Base-by-base conservation (phyloP, 176 grass and related monocot species). In the Themeda triandra region DNA sequence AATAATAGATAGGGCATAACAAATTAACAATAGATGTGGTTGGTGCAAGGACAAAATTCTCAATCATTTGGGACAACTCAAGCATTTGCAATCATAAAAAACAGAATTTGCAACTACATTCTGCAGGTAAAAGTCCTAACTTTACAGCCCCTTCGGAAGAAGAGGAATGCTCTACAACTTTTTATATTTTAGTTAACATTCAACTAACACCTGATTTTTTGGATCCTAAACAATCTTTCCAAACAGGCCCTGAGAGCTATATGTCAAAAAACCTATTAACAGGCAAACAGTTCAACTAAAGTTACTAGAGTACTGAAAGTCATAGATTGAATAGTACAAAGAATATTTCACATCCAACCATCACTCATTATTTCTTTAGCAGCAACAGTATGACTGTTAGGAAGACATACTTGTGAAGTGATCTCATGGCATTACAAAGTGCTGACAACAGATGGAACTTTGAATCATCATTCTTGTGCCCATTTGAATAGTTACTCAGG, bases 351-450 rank as follows among this genome's bases (percentile, higher is more conserved):
- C 46, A 73, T 21, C 21, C 2, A 82, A 64, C 23, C 19, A 53
- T 63, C 48, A 81, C 15, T 82, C 19, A 13, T 66, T 64, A 33
- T 51, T 41, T 63, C 30, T 82, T 71, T 56, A 42, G 6, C 19
- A 78, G 77, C 10, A 60, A 69, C 42, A 59, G n/a, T 42, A 73
- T 58, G 17, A 53, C 12, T 36, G n/a, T 75, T 66, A 56, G 73
- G 30, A 69, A 82, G 23, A 48, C 77, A 83, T 83, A 99, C 97
- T 91, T 99, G 44, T 92, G 88, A 82, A 99, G 91, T 15, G 77
- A 76, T 66, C 32, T 87, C 97, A 99, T 94, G 64, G 97, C 90
- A 76, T 84, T 89, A 80, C 75, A 91, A 86, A 99, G 93, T 89
- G 97, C 94, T 42, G 77, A 63, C 63, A 99, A 87, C 42, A 78